A percentile compares a stretch with the other conserved stretches of the same genome.
Evolutionary conservation across 176 grass and related monocot species (phyloP).

Genomic region (Oryza coarctata): DNA sequence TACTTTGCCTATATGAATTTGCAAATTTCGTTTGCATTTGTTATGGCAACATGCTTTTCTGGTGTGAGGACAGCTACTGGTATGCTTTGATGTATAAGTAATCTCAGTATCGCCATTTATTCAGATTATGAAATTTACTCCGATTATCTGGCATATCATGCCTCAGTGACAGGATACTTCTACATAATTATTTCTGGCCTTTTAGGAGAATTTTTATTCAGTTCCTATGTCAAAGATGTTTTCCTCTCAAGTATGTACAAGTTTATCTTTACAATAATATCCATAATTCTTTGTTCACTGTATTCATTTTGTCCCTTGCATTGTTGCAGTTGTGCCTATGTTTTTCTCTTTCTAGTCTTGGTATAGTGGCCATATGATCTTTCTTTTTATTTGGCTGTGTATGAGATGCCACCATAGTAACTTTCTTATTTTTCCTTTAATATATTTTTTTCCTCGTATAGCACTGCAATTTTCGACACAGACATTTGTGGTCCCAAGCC

Average conservation of each 20-base stretch:
- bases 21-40: conserved; percentile 79
- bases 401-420: background rate
- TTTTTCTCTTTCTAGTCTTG: background rate
- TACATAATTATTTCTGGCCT: conserved; percentile 69
- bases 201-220: conserved; percentile 56
- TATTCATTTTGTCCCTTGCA: background rate
- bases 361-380: background rate
- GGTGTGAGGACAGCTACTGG: conserved; percentile 73
- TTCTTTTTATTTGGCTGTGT: background rate
- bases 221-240: conserved; percentile 58
- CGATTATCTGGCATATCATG: conserved; percentile 33
- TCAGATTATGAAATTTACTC: conserved; percentile 10
- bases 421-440: too few species aligned
- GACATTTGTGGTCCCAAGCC: background rate
- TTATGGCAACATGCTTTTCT: conserved; percentile 61
- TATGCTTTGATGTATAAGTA: conserved; percentile 25
- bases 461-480: background rate
- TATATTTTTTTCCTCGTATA: background rate
- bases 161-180: conserved; percentile 79
- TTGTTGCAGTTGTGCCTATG: background rate
- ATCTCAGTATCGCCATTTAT: background rate
- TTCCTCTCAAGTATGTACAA: conserved; percentile 62
- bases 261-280: background rate
- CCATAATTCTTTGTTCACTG: background rate
- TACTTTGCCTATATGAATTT: conserved; percentile 76